Conservation (phyloP, 306 rosid species). For the Senna siamea region DNA sequence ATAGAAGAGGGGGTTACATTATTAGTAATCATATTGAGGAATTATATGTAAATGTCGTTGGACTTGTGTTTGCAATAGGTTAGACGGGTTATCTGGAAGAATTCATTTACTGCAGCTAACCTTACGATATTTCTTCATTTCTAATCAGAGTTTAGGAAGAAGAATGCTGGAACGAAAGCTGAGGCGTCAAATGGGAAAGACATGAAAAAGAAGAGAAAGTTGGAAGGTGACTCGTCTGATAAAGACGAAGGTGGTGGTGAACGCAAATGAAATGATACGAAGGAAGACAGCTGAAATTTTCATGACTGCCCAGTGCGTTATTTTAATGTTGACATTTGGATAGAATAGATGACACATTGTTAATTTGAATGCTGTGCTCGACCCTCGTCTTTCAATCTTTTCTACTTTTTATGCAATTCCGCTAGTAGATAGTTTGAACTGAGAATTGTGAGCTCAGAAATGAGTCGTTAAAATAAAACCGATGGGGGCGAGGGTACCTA, state of each 20-base stretch:
- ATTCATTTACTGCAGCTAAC: background rate
- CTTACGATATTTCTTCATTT: constrained; percentile 31
- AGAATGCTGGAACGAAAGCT: constrained; percentile 73
- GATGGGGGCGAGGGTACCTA: too few species aligned
- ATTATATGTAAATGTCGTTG: background rate
- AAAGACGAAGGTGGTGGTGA: constrained; percentile 42
- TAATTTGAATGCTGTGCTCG: constrained; percentile 9
- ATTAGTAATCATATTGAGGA: background rate
- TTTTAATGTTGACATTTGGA: constrained; percentile 17
- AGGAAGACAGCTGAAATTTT: constrained; percentile 31
- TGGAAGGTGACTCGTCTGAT: constrained; percentile 50
- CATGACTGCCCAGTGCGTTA: constrained; percentile 23
- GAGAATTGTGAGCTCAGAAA: too few species aligned
- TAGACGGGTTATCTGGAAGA: background rate
- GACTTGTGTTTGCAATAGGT: background rate
- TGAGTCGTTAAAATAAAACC: too few species aligned
- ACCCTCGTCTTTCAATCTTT: background rate
- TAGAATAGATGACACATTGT: constrained; percentile 25
- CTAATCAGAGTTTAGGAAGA: constrained; percentile 70
- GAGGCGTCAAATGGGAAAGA: constrained; percentile 57
- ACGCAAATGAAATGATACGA: constrained; percentile 25
- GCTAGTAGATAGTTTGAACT: too few species aligned
- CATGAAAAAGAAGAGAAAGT: constrained; percentile 65
- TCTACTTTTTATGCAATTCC: too few species aligned
- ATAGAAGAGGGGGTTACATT: constrained; percentile 12